These are phyloP conservation scores for Oryza coarctata DNA, from an alignment of 176 grass and related monocot species.

Conservation along the genomic window DNA sequence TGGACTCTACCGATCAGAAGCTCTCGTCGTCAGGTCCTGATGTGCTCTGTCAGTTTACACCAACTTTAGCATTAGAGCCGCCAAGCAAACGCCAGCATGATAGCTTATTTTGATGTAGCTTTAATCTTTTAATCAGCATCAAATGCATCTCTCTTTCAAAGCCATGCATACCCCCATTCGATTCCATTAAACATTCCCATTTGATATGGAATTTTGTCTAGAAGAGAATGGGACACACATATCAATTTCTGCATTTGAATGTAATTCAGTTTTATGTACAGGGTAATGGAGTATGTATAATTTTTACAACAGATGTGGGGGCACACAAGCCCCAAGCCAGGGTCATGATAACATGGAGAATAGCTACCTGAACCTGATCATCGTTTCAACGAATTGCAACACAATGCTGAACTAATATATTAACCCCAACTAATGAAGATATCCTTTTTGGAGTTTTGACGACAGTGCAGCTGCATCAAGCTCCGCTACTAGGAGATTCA, in stretches of 20 bases:
- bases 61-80: background rate
- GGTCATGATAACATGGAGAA: background rate
- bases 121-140: background rate
- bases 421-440: constrained; percentile 29
- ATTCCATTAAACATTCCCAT: background rate
- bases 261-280: constrained; percentile 39
- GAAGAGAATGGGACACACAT: background rate
- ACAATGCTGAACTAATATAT: background rate
- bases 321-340: constrained; percentile 8
- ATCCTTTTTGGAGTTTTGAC: background rate
- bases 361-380: background rate
- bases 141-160: background rate
- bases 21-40: background rate
- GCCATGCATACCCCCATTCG: background rate
- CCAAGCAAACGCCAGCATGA: background rate
- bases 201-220: background rate
- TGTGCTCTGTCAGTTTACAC: background rate
- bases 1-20: background rate
- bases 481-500: constrained; percentile 15
- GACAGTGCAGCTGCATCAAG: background rate
- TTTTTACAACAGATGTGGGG: constrained; percentile 30
- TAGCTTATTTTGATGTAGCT: background rate
- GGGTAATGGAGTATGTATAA: constrained; percentile 16
- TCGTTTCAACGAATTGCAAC: background rate
- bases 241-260: constrained; percentile 15